Percentiles rank a stretch among this genome's conserved stretches.
Conservation (phyloP, 2,329 filamentous ascomycete species). For the Colletotrichum scovillei region DNA sequence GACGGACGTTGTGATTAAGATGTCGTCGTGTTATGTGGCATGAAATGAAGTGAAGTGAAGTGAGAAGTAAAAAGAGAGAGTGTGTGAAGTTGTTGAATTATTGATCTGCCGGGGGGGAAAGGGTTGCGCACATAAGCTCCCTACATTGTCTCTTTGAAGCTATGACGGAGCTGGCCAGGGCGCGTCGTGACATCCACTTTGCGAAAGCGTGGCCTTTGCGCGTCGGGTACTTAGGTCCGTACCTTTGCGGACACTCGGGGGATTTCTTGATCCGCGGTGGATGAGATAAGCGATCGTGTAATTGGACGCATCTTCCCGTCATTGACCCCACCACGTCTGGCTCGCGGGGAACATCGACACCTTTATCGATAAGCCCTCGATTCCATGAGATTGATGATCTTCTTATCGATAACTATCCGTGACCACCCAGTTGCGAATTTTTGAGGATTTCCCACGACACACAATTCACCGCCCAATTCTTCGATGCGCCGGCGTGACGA, state of each 20-base stretch:
- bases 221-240: background rate
- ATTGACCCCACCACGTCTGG: background rate
- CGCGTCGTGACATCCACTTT: slow-evolving; percentile 16
- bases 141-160: background rate
- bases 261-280: slow-evolving; percentile 6
- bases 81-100: background rate
- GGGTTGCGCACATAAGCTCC: background rate
- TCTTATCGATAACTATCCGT: slow-evolving; percentile 32
- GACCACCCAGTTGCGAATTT: slow-evolving; percentile 26
- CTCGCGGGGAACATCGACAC: too few species aligned
- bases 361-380: background rate
- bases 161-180: slow-evolving; percentile 3
- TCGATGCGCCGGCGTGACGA: slow-evolving; percentile 26
- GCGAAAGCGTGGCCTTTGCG: slow-evolving; percentile 35
- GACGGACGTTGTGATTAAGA: slow-evolving; percentile 20
- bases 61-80: background rate
- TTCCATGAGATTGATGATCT: background rate
- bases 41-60: slow-evolving; percentile 5
- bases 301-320: background rate
- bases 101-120: background rate
- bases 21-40: background rate
- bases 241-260: background rate
- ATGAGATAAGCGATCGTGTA: slow-evolving; percentile 1
- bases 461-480: slow-evolving; percentile 28
- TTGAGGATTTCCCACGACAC: slow-evolving; percentile 33